A percentile compares a stretch with the other conserved stretches of the same genome.
Conservation (phyloP, 2,329 filamentous ascomycete genomes). For the Penicillium frequentans region DNA sequence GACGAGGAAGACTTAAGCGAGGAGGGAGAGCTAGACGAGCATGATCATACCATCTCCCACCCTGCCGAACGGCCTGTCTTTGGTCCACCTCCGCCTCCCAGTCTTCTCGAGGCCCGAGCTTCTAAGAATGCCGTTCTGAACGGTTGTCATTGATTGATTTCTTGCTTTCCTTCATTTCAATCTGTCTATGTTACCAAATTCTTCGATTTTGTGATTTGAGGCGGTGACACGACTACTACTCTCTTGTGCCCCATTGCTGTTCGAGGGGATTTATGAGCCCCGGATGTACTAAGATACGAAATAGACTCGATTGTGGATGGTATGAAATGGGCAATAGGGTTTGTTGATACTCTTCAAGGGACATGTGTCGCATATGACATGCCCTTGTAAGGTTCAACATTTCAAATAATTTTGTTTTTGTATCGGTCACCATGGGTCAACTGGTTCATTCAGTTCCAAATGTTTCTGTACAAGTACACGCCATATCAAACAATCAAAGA, state of each 20-base stretch:
- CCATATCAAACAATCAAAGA: slow-evolving; percentile 8
- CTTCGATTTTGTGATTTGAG: slow-evolving; percentile 2
- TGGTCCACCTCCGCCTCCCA: slow-evolving; percentile 6
- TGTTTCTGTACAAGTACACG: slow-evolving; percentile 32
- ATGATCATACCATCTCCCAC: slow-evolving; percentile 27
- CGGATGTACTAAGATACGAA: slow-evolving; percentile 1
- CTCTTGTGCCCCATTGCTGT: background rate
- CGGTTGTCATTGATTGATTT: slow-evolving; percentile 35
- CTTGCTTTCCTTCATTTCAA: slow-evolving; percentile 2
- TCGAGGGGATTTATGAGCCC: background rate
- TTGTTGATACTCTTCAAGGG: background rate
- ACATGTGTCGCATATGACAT: background rate
- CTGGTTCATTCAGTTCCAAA: background rate
- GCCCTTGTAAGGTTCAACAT: background rate
- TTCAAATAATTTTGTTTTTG: background rate
- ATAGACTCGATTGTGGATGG: background rate
- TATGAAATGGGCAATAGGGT: background rate
- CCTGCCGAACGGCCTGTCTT: slow-evolving; percentile 30
- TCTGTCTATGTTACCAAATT: background rate
- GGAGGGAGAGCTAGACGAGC: slow-evolving; percentile 49
- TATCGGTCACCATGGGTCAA: background rate
- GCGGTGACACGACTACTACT: slow-evolving; percentile 4
- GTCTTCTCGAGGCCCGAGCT: slow-evolving; percentile 45
- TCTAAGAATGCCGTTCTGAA: slow-evolving; percentile 48
- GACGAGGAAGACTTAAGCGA: slow-evolving; percentile 62